Percentiles rank a stretch among this genome's conserved stretches.
phyloP scores from a whole-genome alignment of 768 basidiomycete genomes.

The Hypsizygus marmoreus region DNA sequence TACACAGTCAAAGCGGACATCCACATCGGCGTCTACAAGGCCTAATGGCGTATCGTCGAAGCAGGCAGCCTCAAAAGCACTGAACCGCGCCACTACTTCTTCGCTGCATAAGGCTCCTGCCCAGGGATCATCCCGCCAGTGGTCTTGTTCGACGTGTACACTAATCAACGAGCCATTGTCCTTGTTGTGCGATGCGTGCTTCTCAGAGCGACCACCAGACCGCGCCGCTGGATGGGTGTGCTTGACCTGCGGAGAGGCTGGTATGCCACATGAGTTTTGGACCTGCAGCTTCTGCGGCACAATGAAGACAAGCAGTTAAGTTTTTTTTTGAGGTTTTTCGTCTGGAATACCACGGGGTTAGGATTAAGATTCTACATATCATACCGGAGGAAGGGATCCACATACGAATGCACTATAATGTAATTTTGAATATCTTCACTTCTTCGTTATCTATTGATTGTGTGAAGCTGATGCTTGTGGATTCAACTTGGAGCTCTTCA shows the following conservation, averaged over 20 bases:
- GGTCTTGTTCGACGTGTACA: conserved; percentile 66
- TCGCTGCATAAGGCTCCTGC: conserved; percentile 7
- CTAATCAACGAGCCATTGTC: conserved; percentile 54
- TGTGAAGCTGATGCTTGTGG: conserved; percentile 20
- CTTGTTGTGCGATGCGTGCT: conserved; percentile 66
- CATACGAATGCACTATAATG: conserved; percentile 13
- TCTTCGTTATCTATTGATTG: conserved; percentile 35
- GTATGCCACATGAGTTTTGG: conserved; percentile 69
- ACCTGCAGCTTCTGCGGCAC: conserved; percentile 73
- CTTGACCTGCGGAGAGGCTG: conserved; percentile 59
- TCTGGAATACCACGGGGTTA: too few species aligned
- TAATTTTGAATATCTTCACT: conserved; percentile 50
- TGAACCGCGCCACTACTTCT: background rate
- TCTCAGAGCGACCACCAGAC: conserved; percentile 30
- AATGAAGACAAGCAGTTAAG: conserved; percentile 51
- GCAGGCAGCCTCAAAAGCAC: background rate
- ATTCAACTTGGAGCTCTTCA: conserved; percentile 26
- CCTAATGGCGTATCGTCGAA: background rate
- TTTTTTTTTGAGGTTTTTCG: background rate
- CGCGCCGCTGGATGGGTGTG: conserved; percentile 61
- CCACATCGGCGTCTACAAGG: conserved; percentile 10
- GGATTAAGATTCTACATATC: too few species aligned
- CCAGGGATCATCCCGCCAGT: conserved; percentile 27
- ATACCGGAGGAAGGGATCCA: background rate
- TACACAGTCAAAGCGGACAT: conserved; percentile 9